phyloP scores from a whole-genome alignment of 2,329 filamentous ascomycete species.

The Hypoxylon sp. region DNA sequence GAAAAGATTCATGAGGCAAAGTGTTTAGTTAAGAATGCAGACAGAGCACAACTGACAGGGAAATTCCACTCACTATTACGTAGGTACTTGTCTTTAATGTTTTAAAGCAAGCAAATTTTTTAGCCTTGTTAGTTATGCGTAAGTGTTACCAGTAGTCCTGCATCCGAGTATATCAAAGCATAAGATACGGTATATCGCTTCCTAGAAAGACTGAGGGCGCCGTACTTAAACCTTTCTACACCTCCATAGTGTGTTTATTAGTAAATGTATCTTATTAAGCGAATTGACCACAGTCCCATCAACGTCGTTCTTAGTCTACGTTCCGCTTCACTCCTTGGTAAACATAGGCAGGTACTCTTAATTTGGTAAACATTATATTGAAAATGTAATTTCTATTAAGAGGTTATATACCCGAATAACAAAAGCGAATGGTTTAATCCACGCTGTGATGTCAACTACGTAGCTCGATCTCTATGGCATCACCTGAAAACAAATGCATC shows the following conservation, averaged over 20 bases:
- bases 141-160: not conserved
- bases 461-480: not conserved
- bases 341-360: not conserved
- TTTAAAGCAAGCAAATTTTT: not conserved
- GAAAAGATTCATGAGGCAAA: not conserved
- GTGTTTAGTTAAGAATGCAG: not conserved
- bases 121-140: not conserved
- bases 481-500: not conserved
- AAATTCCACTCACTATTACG: too few relatives aligned
- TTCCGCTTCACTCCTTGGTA: not conserved
- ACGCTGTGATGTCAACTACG: not conserved
- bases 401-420: not conserved
- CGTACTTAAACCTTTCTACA: too few relatives aligned
- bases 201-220: not conserved
- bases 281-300: not conserved
- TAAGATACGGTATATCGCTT: not conserved
- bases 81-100: too few relatives aligned
- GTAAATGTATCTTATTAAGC: not conserved
- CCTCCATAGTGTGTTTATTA: not conserved
- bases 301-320: not conserved
- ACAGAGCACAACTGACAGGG: not conserved
- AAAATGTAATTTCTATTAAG: not conserved
- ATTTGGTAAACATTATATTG: not conserved
- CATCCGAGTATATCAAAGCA: not conserved
- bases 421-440: not conserved